phyloP scores from a whole-genome alignment of 2,329 filamentous ascomycete species.

The Colletotrichum tropicale region DNA sequence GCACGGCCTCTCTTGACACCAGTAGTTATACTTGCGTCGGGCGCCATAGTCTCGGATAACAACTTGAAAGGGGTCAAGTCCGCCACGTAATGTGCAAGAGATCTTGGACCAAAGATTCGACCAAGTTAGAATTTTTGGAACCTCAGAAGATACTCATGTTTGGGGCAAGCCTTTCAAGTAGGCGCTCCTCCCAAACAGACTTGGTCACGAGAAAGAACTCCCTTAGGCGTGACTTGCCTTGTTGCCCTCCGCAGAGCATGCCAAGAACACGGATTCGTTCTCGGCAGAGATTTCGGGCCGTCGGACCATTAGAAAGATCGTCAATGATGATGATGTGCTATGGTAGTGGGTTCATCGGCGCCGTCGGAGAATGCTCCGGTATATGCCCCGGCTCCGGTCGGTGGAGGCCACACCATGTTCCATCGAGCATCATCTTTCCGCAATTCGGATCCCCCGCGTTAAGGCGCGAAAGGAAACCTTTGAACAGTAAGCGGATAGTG shows the following conservation, averaged over 20 bases:
- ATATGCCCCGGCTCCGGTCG: conserved; percentile 1
- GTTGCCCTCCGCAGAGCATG: neutral
- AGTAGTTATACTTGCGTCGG: neutral
- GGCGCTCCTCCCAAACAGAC: neutral
- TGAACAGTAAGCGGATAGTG: neutral
- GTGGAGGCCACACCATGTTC: neutral
- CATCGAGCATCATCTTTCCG: neutral
- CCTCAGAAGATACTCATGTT: neutral
- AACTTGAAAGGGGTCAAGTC: neutral
- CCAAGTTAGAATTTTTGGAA: neutral
- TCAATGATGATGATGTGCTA: neutral
- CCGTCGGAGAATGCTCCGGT: neutral
- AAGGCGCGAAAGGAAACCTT: neutral
- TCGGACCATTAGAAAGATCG: neutral
- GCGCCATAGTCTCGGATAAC: neutral
- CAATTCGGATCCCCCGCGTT: neutral
- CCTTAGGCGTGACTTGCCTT: neutral
- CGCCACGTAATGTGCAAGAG: neutral
- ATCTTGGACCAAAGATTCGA: neutral
- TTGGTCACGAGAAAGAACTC: neutral
- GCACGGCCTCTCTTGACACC: neutral
- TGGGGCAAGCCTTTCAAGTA: neutral
- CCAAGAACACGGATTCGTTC: neutral
- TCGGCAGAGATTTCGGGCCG: neutral
- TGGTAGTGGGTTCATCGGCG: neutral